Percentiles rank a stretch among this genome's conserved stretches.
Conservation (phyloP, 768 basidiomycete species). For the Trametes punicea region DNA sequence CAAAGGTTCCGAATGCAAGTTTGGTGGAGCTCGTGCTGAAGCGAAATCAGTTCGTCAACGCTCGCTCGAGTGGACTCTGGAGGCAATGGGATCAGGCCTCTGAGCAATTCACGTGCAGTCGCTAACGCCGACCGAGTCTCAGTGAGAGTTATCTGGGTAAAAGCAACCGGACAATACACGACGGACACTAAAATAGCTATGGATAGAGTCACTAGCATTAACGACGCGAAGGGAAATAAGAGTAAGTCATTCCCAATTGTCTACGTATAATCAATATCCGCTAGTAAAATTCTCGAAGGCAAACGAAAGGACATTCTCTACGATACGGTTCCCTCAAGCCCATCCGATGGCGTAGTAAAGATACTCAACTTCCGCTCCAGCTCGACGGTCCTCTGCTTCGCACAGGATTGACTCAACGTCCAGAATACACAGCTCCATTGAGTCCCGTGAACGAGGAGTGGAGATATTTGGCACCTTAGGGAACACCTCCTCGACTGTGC, state of each 20-base stretch:
- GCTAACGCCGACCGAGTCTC: slow-evolving; percentile 67
- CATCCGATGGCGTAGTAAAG: slow-evolving; percentile 72
- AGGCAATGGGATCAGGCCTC: slow-evolving; percentile 4
- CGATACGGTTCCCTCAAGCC: slow-evolving; percentile 26
- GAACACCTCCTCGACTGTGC: slow-evolving; percentile 57
- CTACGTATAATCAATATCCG: not conserved
- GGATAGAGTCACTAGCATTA: too few relatives aligned
- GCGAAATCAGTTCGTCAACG: slow-evolving; percentile 37
- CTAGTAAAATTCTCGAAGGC: too few relatives aligned
- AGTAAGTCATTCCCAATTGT: not conserved
- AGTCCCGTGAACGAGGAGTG: not conserved
- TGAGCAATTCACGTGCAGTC: slow-evolving; percentile 47
- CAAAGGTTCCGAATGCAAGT: slow-evolving; percentile 48
- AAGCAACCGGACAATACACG: too few relatives aligned
- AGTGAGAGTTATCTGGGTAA: too few relatives aligned
- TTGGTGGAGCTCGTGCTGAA: slow-evolving; percentile 47
- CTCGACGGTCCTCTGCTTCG: slow-evolving; percentile 36
- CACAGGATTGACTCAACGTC: slow-evolving; percentile 54
- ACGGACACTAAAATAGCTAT: too few relatives aligned
- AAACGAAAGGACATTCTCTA: not conserved
- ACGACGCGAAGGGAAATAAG: too few relatives aligned
- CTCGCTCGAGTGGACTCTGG: slow-evolving; percentile 2
- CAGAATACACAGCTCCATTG: slow-evolving; percentile 43
- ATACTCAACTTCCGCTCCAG: slow-evolving; percentile 56
- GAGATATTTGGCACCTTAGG: slow-evolving; percentile 13